These are phyloP conservation scores for Acacia confusa DNA, from an alignment of 306 rosid genomes.

Conservation along the genomic window DNA sequence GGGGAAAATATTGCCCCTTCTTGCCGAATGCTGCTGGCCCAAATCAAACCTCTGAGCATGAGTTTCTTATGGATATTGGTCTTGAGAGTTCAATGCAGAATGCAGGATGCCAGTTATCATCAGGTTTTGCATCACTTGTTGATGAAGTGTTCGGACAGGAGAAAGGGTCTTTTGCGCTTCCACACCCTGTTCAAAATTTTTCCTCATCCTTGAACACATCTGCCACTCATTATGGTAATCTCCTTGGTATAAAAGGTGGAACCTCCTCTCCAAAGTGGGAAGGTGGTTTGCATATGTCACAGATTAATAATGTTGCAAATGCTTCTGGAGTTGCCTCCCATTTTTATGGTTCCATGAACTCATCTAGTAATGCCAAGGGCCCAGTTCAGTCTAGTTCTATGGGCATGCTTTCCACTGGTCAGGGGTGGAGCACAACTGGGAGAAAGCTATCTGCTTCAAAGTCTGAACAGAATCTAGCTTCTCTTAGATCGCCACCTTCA, in stretches of 20 bases:
- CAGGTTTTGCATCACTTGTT: conserved; percentile 87
- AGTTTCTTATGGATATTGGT: conserved; percentile 54
- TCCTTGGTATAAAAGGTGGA: conserved; percentile 59
- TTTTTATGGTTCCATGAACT: conserved; percentile 61
- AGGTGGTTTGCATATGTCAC: conserved; percentile 64
- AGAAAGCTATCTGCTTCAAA: conserved; percentile 78
- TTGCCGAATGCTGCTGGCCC: conserved; percentile 51
- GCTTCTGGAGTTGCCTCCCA: conserved; percentile 42
- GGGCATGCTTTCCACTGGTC: conserved; percentile 60
- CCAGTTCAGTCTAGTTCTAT: conserved; percentile 67
- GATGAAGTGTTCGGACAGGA: conserved; percentile 93
- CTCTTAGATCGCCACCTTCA: conserved; percentile 71
- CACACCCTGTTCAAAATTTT: conserved; percentile 50
- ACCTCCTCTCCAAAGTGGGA: conserved; percentile 85
- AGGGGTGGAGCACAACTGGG: conserved; percentile 59
- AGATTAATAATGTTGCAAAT: conserved; percentile 49
- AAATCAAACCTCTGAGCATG: conserved; percentile 59
- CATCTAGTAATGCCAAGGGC: conserved; percentile 66
- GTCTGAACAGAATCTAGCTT: conserved; percentile 94
- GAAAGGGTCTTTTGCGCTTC: conserved; percentile 63
- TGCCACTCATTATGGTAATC: conserved; percentile 66
- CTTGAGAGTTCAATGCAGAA: conserved; percentile 59
- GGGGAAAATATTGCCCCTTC: conserved; percentile 59
- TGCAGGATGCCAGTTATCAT: conserved; percentile 71
- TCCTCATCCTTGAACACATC: conserved; percentile 56